Percentiles rank a stretch among this genome's conserved stretches.
Conservation (phyloP, 2,329 filamentous ascomycete species). For the Phyllosticta paracitricarpa region DNA sequence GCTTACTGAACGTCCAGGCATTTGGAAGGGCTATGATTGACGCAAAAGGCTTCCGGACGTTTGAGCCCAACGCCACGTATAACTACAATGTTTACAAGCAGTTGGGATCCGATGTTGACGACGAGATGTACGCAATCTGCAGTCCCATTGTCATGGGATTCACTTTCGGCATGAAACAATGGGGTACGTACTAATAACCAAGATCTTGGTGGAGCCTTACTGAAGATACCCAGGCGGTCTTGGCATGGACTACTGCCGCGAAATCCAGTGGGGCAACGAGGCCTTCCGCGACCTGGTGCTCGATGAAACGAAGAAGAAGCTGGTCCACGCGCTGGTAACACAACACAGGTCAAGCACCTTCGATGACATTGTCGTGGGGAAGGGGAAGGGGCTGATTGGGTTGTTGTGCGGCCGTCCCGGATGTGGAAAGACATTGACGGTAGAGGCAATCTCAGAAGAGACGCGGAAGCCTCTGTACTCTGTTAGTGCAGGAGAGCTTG, state of each 20-base stretch:
- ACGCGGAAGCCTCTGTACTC: background rate
- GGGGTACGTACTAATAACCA: background rate
- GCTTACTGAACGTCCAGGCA: background rate
- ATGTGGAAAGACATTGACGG: conserved; percentile 38
- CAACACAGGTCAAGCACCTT: conserved; percentile 27
- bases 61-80: background rate
- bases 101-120: background rate
- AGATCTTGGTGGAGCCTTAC: background rate
- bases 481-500: conserved; percentile 21
- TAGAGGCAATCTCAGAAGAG: conserved; percentile 31
- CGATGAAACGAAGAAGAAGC: conserved; percentile 36
- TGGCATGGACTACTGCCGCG: conserved; percentile 6
- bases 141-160: background rate
- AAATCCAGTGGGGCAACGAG: conserved; percentile 34
- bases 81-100: background rate
- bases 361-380: conserved; percentile 40
- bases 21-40: conserved; percentile 1
- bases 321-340: conserved; percentile 38
- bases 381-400: conserved; percentile 41
- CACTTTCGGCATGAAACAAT: conserved; percentile 4
- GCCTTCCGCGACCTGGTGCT: conserved; percentile 41
- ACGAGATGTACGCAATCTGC: conserved; percentile 1
- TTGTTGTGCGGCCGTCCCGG: conserved; percentile 40
- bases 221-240: background rate
- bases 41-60: background rate